Conservation (phyloP, 2,329 filamentous ascomycete species). For the Ophiostoma sp. region DNA sequence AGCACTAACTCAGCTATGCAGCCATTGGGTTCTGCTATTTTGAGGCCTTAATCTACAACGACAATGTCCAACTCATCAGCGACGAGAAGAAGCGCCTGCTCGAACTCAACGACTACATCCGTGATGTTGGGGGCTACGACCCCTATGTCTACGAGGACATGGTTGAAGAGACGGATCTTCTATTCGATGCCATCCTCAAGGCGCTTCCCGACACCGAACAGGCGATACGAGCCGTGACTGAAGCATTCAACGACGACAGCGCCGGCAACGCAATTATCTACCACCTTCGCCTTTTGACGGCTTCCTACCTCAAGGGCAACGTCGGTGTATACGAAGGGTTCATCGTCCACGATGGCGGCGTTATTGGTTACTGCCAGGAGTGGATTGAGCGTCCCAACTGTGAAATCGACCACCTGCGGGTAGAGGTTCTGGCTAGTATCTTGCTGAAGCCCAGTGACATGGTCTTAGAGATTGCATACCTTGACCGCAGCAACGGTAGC, state of each 20-base stretch:
- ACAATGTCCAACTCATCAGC: slow-evolving; percentile 64
- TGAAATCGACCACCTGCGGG: slow-evolving; percentile 89
- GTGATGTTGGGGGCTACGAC: slow-evolving; percentile 69
- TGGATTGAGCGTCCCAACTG: slow-evolving; percentile 72
- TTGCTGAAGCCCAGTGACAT: slow-evolving; percentile 78
- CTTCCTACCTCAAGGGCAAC: slow-evolving; percentile 79
- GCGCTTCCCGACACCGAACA: slow-evolving; percentile 61
- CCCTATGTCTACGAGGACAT: slow-evolving; percentile 78
- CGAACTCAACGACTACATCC: slow-evolving; percentile 69
- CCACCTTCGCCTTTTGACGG: slow-evolving; percentile 78
- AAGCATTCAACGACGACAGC: slow-evolving; percentile 71
- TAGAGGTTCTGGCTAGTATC: slow-evolving; percentile 74
- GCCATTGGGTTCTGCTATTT: slow-evolving; percentile 93
- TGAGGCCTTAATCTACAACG: slow-evolving; percentile 72
- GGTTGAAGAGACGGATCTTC: slow-evolving; percentile 68
- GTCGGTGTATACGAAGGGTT: slow-evolving; percentile 70
- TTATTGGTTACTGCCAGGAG: slow-evolving; percentile 68
- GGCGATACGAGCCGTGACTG: slow-evolving; percentile 55
- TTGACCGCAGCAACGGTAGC: slow-evolving; percentile 79
- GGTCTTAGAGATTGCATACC: slow-evolving; percentile 83
- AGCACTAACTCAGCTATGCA: slow-evolving; percentile 41
- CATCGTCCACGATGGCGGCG: slow-evolving; percentile 57
- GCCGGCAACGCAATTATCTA: slow-evolving; percentile 78
- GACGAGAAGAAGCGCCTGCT: slow-evolving; percentile 72
- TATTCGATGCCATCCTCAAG: slow-evolving; percentile 64